Evolutionary conservation across 176 grass and related monocot genomes (phyloP).

Genomic region (Cocos nucifera): DNA sequence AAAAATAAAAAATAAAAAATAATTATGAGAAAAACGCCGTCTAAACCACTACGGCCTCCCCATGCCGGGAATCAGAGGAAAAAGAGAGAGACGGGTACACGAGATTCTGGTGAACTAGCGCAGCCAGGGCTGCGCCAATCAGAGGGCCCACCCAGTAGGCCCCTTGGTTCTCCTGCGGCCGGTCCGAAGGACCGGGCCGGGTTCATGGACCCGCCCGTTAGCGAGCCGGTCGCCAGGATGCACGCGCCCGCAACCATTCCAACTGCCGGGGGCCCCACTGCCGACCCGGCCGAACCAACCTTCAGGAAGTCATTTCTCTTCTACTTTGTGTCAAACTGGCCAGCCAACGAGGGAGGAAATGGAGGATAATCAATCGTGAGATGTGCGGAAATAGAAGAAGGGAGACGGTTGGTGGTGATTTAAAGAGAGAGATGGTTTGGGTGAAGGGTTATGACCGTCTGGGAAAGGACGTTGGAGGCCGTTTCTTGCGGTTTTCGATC

Average conservation of each 20-base stretch:
- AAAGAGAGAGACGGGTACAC: constrained; percentile 18
- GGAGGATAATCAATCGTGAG: no score
- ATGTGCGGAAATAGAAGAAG: no score
- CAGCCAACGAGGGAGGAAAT: no score
- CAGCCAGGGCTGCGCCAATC: constrained; percentile 53
- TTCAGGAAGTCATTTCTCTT: neutral
- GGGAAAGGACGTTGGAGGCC: no score
- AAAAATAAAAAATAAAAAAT: no score
- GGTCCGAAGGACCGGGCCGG: constrained; percentile 76
- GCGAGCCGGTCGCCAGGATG: constrained; percentile 46
- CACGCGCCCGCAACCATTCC: constrained; percentile 42
- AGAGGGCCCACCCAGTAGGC: constrained; percentile 81
- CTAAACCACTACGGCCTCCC: constrained; percentile 24
- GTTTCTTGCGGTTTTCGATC: no score
- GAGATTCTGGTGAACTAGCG: constrained; percentile 53
- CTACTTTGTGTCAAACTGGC: no score
- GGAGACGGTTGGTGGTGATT: no score
- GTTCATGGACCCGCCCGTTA: constrained; percentile 88
- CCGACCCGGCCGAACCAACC: constrained; percentile 9
- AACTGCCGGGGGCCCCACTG: constrained; percentile 29
- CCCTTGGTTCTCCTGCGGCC: constrained; percentile 60
- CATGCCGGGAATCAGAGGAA: constrained; percentile 10
- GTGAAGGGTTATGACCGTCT: no score
- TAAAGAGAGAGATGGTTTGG: no score
- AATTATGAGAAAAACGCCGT: neutral